These are phyloP conservation scores for Pelargonium exstipulatum DNA, from an alignment of 441 rosid species.

Conservation along the genomic window DNA sequence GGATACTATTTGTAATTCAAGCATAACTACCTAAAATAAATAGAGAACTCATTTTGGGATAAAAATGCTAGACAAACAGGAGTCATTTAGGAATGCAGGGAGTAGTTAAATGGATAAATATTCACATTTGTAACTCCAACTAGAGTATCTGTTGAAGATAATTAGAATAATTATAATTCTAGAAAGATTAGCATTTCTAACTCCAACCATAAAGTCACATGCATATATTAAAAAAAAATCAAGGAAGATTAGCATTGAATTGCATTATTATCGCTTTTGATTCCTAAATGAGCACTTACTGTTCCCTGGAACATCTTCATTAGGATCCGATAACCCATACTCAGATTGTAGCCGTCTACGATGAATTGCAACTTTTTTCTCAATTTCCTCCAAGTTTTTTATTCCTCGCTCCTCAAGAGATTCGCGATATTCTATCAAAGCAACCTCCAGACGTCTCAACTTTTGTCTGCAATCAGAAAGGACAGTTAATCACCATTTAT, in stretches of 20 bases:
- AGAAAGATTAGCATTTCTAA: neutral
- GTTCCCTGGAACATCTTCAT: conserved; percentile 39
- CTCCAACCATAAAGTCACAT: neutral
- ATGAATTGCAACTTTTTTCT: conserved; percentile 67
- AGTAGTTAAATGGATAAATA: too few relatives aligned
- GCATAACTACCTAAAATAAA: too few relatives aligned
- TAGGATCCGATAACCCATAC: conserved; percentile 45
- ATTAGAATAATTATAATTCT: neutral
- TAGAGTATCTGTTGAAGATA: neutral
- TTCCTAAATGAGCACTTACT: conserved; percentile 39
- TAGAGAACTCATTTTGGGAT: too few relatives aligned
- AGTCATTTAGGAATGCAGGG: too few relatives aligned
- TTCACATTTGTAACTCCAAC: neutral
- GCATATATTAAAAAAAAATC: neutral
- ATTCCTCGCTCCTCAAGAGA: conserved; percentile 89
- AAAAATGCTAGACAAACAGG: too few relatives aligned
- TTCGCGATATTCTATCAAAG: conserved; percentile 94
- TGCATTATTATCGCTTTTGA: neutral
- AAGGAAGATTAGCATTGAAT: neutral
- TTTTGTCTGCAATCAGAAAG: conserved; percentile 61
- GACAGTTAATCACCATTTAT: conserved; percentile 16
- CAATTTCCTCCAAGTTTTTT: conserved; percentile 79
- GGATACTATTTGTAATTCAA: too few relatives aligned
- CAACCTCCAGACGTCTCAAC: conserved; percentile 82
- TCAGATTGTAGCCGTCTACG: conserved; percentile 79